Evolutionary conservation across 768 basidiomycete genomes (phyloP).

Genomic region (Mycena capillaripes): DNA sequence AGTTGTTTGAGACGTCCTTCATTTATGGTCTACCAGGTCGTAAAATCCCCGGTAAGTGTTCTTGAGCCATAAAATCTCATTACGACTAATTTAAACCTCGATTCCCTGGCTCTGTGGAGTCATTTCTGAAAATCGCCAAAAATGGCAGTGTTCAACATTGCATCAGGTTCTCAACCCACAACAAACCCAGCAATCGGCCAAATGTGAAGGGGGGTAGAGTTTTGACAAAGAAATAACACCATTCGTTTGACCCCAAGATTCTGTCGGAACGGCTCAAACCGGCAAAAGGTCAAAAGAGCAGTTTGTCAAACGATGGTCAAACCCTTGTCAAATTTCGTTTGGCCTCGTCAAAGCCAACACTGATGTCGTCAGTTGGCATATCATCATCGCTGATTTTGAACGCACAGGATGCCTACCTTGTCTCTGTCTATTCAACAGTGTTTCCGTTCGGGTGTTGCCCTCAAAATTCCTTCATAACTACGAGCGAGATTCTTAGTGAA

Average conservation of each 20-base stretch:
- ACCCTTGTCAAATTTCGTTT: slow-evolving; percentile 3
- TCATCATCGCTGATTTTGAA: slow-evolving; percentile 1
- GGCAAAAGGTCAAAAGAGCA: slow-evolving; percentile 1
- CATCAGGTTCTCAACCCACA: background rate
- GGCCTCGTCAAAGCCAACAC: background rate
- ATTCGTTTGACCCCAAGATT: background rate
- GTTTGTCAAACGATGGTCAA: no score
- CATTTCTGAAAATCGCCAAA: background rate
- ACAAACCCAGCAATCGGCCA: background rate
- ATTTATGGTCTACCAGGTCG: no score
- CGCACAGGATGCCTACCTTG: background rate
- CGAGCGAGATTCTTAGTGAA: background rate
- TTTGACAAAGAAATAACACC: background rate
- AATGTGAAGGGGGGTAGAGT: background rate
- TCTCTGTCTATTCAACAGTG: background rate
- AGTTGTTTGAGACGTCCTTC: no score
- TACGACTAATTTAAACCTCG: background rate
- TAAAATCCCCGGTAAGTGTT: no score
- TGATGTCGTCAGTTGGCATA: no score
- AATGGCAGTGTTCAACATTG: background rate
- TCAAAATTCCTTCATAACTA: slow-evolving; percentile 1
- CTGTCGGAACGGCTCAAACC: background rate
- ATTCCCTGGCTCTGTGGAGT: background rate
- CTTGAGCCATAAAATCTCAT: no score
- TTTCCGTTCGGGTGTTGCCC: no score